Evolutionary conservation across 2,329 filamentous ascomycete species (phyloP).

Genomic region (Fusarium sp.): DNA sequence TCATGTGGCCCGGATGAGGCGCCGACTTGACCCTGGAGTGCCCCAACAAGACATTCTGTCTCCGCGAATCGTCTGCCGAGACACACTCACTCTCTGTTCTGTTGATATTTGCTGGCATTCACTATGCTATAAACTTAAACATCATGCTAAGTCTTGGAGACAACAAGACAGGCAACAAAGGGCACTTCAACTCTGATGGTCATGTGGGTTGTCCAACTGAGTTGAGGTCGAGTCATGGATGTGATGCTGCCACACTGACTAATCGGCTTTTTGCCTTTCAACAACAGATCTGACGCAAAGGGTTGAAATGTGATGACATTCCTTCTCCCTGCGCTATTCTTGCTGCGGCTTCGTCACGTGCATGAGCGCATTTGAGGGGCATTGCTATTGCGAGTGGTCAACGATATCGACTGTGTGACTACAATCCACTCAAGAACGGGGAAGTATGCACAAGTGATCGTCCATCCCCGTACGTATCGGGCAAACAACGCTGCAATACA

Average conservation of each 20-base stretch:
- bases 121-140: neutral
- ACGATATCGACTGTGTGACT: neutral
- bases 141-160: neutral
- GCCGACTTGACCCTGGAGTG: conserved; percentile 19
- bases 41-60: conserved; percentile 35
- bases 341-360: conserved; percentile 5
- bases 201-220: neutral
- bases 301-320: conserved; percentile 15
- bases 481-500: neutral
- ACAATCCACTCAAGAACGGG: neutral
- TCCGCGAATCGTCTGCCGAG: conserved; percentile 4
- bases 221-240: neutral
- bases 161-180: neutral
- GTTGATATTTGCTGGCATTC: neutral
- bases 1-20: conserved; percentile 37
- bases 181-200: neutral
- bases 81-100: neutral
- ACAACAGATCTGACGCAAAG: neutral
- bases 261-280: neutral
- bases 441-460: neutral
- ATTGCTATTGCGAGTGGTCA: conserved; percentile 4
- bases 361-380: conserved; percentile 5
- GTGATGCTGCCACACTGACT: neutral
- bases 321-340: conserved; percentile 15
- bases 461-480: neutral